Base-by-base conservation (phyloP, 768 basidiomycete genomes). In the Xerocomus spinulosus region DNA sequence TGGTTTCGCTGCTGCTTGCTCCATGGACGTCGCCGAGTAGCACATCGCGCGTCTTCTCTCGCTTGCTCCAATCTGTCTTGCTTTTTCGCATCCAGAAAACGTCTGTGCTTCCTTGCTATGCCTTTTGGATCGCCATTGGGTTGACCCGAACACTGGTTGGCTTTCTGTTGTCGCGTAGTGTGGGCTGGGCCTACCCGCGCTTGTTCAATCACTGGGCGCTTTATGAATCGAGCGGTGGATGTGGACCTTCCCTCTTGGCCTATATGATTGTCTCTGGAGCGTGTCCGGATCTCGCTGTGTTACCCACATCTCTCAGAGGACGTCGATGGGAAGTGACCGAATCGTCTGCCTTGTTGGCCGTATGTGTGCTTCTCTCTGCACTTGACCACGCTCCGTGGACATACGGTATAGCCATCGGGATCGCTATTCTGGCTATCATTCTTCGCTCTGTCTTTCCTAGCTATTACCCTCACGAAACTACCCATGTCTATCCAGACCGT, bases 331-430 rank as follows among this genome's bases (percentile, higher is more conserved):
- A 63, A 30, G 46, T 28, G 10, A 46, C 50, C 10, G 55, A 66
- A 9, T 42, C 39, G 9, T 18, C 59, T 14, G 13, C 30, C 7
- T 33, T 56, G 18, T 29, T 61, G 36, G 26, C 36, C 35, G 9
- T 49, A 17, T 57, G 50, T 13, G 21, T 20, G n/a, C 39, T 54
- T 5, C 46, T 66, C 9, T 32, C 46, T 29, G 59, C 44, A 53
- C 48, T 73, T 18, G 73, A 73, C 33, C 44, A 61, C 13, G 60
- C 67, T 5, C 70, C 71, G 9, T 75, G 72, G 71, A 73, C 71
- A 20, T 74, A 74, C 35, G 54, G 56, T 2, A 44, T 62, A 20
- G 63, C 67, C 2, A 36, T 67, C 13, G 39, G 65, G 12, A 55
- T 60, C 13, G 64, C 63, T 5, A 26, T 61, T 10, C 48, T 60